phyloP scores from a whole-genome alignment of 2,329 filamentous ascomycete genomes.

The Neocatenulostroma microsporum region DNA sequence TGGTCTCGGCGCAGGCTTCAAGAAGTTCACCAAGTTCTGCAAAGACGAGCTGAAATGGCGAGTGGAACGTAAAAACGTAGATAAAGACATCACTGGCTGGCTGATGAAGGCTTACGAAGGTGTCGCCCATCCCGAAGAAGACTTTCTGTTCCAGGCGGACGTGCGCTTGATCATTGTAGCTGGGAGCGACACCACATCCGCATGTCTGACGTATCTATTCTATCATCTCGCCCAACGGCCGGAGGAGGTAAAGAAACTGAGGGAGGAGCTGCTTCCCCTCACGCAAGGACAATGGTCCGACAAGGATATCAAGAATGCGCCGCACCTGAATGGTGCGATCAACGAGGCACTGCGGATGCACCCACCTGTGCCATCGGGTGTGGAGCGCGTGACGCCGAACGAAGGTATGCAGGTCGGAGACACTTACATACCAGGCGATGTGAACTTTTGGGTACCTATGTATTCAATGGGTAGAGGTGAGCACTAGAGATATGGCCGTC shows the following conservation, averaged over 20 bases:
- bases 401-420: slow-evolving; percentile 30
- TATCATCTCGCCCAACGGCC: slow-evolving; percentile 28
- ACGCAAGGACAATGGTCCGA: slow-evolving; percentile 15
- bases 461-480: slow-evolving; percentile 9
- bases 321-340: slow-evolving; percentile 34
- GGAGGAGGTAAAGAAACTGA: slow-evolving; percentile 24
- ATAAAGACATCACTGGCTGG: slow-evolving; percentile 22
- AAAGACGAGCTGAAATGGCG: slow-evolving; percentile 26
- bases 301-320: slow-evolving; percentile 19
- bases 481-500: too few species aligned
- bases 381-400: slow-evolving; percentile 30
- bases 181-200: slow-evolving; percentile 38
- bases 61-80: slow-evolving; percentile 18
- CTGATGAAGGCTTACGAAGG: slow-evolving; percentile 23
- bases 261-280: slow-evolving; percentile 27
- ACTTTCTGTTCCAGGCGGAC: slow-evolving; percentile 21
- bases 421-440: slow-evolving; percentile 25
- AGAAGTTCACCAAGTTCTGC: slow-evolving; percentile 32
- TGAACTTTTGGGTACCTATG: slow-evolving; percentile 18
- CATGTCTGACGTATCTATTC: slow-evolving; percentile 35
- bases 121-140: slow-evolving; percentile 19
- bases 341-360: slow-evolving; percentile 37
- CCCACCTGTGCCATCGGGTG: slow-evolving; percentile 31
- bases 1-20: slow-evolving; percentile 25
- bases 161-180: slow-evolving; percentile 29